Evolutionary conservation across 495 filamentous ascomycete species (phyloP).

Genomic region (Penicillium maclennaniae): DNA sequence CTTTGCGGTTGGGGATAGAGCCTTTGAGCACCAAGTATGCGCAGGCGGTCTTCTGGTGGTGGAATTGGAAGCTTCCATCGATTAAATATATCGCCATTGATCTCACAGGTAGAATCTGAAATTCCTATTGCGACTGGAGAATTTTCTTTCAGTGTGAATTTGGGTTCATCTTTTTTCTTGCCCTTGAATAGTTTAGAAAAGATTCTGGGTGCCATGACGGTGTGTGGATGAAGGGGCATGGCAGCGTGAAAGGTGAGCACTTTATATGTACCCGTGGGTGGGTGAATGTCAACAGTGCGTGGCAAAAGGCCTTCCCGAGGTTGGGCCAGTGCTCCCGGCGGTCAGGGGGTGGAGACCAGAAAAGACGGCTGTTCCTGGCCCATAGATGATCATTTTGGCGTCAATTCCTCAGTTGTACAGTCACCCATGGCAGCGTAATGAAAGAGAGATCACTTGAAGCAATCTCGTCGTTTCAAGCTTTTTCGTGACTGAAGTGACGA

Average conservation of each 20-base stretch:
- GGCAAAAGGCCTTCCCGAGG: no score
- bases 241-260: no score
- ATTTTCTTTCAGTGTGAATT: neutral
- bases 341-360: no score
- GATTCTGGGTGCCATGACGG: conserved; percentile 5
- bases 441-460: neutral
- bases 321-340: no score
- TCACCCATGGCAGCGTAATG: conserved; percentile 3
- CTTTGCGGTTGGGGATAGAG: conserved; percentile 2
- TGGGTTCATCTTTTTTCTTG: neutral
- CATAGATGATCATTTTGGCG: no score
- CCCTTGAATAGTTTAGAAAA: conserved; percentile 1
- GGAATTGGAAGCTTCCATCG: conserved; percentile 17
- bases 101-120: conserved; percentile 12
- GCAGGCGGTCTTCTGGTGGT: neutral
- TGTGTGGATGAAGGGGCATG: neutral
- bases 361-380: no score
- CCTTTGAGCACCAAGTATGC: neutral
- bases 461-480: neutral
- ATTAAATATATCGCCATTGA: conserved; percentile 16
- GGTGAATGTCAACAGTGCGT: no score
- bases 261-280: no score
- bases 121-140: conserved; percentile 12
- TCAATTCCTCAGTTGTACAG: neutral
- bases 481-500: neutral